A percentile compares a stretch with the other conserved stretches of the same genome.
phyloP scores from a whole-genome alignment of 2,329 filamentous ascomycete genomes.

The Dichotomopilus funicola region DNA sequence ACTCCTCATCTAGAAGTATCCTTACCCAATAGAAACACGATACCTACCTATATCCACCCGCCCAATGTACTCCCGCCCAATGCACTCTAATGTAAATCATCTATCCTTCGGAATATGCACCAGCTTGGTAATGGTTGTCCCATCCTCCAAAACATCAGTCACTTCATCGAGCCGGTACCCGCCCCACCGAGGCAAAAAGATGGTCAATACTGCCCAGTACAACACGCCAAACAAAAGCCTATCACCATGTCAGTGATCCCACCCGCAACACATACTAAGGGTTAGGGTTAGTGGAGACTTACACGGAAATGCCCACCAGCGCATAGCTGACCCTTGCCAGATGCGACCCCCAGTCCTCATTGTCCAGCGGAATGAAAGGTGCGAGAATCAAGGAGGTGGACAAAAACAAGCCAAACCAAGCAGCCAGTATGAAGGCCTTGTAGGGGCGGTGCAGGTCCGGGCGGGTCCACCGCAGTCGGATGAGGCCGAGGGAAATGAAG shows the following conservation, averaged over 20 bases:
- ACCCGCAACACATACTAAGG: neutral
- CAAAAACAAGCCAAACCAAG: constrained; percentile 48
- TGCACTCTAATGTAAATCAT: neutral
- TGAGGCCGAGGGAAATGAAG: constrained; percentile 49
- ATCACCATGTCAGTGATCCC: neutral
- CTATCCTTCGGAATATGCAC: constrained; percentile 27
- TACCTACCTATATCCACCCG: too few relatives aligned
- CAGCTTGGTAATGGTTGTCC: constrained; percentile 58
- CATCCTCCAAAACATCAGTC: constrained; percentile 54
- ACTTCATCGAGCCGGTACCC: constrained; percentile 59
- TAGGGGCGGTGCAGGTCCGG: constrained; percentile 59
- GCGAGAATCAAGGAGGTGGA: constrained; percentile 51
- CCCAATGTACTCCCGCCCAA: too few relatives aligned
- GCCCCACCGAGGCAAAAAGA: constrained; percentile 51
- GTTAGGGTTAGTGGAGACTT: constrained; percentile 25
- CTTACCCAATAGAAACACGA: too few relatives aligned
- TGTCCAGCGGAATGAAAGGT: constrained; percentile 55
- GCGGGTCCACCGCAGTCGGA: constrained; percentile 53
- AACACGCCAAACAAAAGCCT: constrained; percentile 46
- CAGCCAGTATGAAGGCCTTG: constrained; percentile 56
- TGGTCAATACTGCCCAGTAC: constrained; percentile 66
- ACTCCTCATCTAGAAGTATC: too few relatives aligned
- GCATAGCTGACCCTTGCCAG: constrained; percentile 50
- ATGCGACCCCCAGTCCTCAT: constrained; percentile 33
- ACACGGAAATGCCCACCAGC: constrained; percentile 47